These are phyloP conservation scores for Acer saccharum DNA, from an alignment of 345 rosid species.

Conservation along the genomic window DNA sequence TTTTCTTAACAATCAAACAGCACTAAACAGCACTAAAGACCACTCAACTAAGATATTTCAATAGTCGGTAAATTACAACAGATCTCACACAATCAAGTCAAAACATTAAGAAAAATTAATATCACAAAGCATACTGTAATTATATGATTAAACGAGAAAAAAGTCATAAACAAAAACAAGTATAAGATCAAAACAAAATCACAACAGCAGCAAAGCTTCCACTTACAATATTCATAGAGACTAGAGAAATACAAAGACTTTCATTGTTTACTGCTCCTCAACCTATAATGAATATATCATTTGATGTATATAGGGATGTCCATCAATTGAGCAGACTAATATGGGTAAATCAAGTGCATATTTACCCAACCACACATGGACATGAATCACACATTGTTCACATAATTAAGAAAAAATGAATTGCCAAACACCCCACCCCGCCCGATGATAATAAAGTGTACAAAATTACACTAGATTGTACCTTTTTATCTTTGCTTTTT, in stretches of 20 bases:
- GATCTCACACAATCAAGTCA: no score
- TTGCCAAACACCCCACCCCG: background rate
- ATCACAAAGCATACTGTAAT: no score
- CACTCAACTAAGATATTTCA: no score
- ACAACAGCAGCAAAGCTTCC: no score
- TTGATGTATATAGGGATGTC: background rate
- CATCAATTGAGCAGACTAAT: background rate
- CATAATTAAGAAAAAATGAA: background rate
- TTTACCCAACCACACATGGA: background rate
- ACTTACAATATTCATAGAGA: no score
- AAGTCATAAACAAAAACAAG: no score
- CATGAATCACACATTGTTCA: background rate
- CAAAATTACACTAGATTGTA: slow-evolving; percentile 21
- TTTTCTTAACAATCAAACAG: no score
- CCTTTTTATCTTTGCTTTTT: slow-evolving; percentile 69
- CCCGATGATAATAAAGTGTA: background rate
- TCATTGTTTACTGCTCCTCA: background rate
- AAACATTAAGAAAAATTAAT: no score
- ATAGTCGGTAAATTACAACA: no score
- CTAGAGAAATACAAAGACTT: background rate
- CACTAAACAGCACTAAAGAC: no score
- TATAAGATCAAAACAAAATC: no score
- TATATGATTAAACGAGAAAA: no score
- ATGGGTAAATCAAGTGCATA: background rate
- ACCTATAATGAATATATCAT: background rate